These are phyloP conservation scores for Cladobotryum protrusum DNA, from an alignment of 2,329 filamentous ascomycete species.

Conservation along the genomic window DNA sequence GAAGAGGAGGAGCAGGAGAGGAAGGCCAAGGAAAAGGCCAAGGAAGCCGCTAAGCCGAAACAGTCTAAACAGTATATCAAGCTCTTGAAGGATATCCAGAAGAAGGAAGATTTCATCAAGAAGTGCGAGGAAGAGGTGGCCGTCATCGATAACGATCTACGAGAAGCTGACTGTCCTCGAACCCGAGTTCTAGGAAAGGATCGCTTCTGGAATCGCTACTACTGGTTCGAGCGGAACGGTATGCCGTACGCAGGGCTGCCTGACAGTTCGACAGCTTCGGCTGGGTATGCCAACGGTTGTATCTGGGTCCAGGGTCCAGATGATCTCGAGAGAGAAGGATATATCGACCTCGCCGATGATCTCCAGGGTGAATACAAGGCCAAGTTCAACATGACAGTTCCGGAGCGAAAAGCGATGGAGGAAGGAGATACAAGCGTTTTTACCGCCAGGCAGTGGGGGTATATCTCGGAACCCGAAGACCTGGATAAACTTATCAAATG, in stretches of 20 bases:
- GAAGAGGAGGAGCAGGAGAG: constrained; percentile 66
- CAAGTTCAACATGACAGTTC: constrained; percentile 74
- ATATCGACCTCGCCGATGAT: constrained; percentile 69
- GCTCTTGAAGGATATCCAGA: constrained; percentile 80
- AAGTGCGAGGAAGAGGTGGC: constrained; percentile 81
- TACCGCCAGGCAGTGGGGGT: constrained; percentile 81
- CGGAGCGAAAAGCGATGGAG: constrained; percentile 77
- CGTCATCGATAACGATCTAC: constrained; percentile 81
- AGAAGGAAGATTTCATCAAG: constrained; percentile 73
- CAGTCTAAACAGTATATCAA: constrained; percentile 87
- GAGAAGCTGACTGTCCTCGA: constrained; percentile 87
- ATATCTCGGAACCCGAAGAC: constrained; percentile 72
- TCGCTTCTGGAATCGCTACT: constrained; percentile 96
- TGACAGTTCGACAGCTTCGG: constrained; percentile 77
- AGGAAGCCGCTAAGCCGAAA: constrained; percentile 63
- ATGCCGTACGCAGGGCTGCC: constrained; percentile 93
- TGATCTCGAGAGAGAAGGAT: constrained; percentile 77
- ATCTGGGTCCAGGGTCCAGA: constrained; percentile 96
- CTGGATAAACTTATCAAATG: constrained; percentile 77
- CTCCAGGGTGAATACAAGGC: constrained; percentile 69
- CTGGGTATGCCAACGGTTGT: constrained; percentile 87
- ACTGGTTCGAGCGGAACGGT: constrained; percentile 98
- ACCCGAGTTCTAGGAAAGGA: constrained; percentile 88
- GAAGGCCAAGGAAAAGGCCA: constrained; percentile 65
- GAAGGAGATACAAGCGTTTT: constrained; percentile 76